Base-by-base conservation (phyloP, 805 yeast species). In the Millerozyma acaciae region DNA sequence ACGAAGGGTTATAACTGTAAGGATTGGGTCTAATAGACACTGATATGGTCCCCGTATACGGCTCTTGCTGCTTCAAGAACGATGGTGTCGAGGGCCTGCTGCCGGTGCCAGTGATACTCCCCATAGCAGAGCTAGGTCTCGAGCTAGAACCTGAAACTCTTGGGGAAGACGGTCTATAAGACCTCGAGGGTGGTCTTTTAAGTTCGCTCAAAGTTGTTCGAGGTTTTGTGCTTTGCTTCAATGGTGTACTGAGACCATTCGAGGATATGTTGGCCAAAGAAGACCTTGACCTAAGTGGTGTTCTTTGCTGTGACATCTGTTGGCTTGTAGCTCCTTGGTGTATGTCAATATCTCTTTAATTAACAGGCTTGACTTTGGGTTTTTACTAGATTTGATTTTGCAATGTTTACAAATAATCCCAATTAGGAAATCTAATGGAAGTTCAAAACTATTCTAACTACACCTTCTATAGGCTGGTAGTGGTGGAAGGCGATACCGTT, bases 1-100 rank as follows among this genome's bases (percentile, higher is more conserved):
- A 53, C 55, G 59, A 49, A 7, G 61, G 56, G 38, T 58, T 59
- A 21, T 50, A 53, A 16, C 58, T 49, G 30, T 65, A 52, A 0
- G 96, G 96, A 43, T 81, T 79, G 12, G 89, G 87, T 40, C 96
- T 65, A 8, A 87, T 73, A 1, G 88, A 74, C 1, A 87, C 96
- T 2, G 76, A 72, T 42, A 87, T 86, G 10, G 80, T 69, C 2
- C 94, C 94, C 4, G 76, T 69, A 48, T 81, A 84, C 1, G 70
- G 70, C 30, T 65, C 71, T 8, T 45, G 47, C 12, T 43, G 35
- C 30, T 35, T 43, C 4, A 25, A 20, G 21, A 49, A 51, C 2
- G 58, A 50, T 9, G 72, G 71, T 2, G 72, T 66, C 6, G 56
- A 43, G 1, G 71, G 70, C 30, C 71, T 46, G 35, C 51, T 47